Evolutionary conservation across 2,329 filamentous ascomycete genomes (phyloP), one percentile per base, ranked within the genome.

Genomic region (Zasmidium angulare): DNA sequence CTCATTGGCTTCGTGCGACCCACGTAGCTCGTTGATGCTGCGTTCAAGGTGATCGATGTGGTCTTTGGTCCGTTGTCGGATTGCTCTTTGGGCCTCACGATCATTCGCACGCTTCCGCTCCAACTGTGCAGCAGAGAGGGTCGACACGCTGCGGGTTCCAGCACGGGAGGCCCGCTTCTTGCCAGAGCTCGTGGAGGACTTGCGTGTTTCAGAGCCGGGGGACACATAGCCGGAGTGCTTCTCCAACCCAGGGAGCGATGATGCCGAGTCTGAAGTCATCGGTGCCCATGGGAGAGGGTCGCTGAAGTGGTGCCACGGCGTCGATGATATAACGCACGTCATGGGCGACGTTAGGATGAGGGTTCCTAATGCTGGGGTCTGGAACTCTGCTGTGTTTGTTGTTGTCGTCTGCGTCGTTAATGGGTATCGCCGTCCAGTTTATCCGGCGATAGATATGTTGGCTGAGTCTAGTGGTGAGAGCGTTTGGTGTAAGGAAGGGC

Each of bases 81-180:
- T 86, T 51, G 82, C 83, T 64, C 83, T 78, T 68, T 86, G 83
- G 55, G 83, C 83, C 71, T 86, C 83, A 62, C 83, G 78, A 69
- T 86, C 83, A 70, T 85, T 85, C 62, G 83, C 83, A 60, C 83
- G 77, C 70, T 86, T 86, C 53, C 83, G 76, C 66, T 85, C 83
- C 51, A 86, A 74, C 67, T 85, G 83, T 59, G 83, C 82, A 29
- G 81, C 78, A 17, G 82, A 84, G 56, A 86, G 74, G 10, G 81
- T 82, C 40, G 80, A 81, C 46, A 85, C 83, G 69, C 82, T 85
- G 59, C 83, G 79, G 48, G 82, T 82, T 11, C 83, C 82, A 36
- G 82, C 81, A 69, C 83, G 77, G 49, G 82, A 83, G 19, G 78
- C 77, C 43, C 80, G 73, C 66, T 80, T 79, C 71, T 80, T 81